Conservation (phyloP, 2,329 filamentous ascomycete genomes). For the Thelonectria olida region DNA sequence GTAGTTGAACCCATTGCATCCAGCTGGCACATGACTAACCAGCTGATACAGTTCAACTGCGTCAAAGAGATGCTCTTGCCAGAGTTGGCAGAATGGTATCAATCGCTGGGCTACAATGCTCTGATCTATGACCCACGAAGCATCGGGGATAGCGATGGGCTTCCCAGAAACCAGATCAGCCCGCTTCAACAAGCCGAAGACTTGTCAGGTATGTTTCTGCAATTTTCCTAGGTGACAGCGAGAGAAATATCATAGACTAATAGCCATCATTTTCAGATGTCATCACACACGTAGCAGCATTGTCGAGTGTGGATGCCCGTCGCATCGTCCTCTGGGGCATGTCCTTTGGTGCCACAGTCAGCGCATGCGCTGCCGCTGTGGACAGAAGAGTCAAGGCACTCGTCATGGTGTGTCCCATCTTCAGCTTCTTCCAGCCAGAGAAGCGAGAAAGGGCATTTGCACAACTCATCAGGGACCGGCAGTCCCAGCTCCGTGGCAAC, state of each 20-base stretch:
- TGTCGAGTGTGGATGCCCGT: neutral
- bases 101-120: conserved; percentile 45
- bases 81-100: conserved; percentile 45
- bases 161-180: conserved; percentile 49
- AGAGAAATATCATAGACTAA: neutral
- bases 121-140: conserved; percentile 49
- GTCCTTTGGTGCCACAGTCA: neutral
- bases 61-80: conserved; percentile 46
- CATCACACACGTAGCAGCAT: neutral
- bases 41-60: conserved; percentile 24
- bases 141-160: conserved; percentile 48
- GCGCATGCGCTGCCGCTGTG: neutral
- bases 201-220: conserved; percentile 8
- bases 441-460: conserved; percentile 30
- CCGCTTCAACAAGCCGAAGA: conserved; percentile 45
- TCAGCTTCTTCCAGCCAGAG: conserved; percentile 34
- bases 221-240: too few relatives aligned
- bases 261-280: neutral
- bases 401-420: conserved; percentile 31
- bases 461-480: conserved; percentile 43
- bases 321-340: neutral
- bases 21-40: neutral
- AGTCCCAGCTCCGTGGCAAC: conserved; percentile 51
- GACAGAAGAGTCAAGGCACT: neutral
- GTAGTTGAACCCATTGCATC: too few relatives aligned